phyloP scores from a whole-genome alignment of 2,329 filamentous ascomycete species.

The Nemania bipapillata region DNA sequence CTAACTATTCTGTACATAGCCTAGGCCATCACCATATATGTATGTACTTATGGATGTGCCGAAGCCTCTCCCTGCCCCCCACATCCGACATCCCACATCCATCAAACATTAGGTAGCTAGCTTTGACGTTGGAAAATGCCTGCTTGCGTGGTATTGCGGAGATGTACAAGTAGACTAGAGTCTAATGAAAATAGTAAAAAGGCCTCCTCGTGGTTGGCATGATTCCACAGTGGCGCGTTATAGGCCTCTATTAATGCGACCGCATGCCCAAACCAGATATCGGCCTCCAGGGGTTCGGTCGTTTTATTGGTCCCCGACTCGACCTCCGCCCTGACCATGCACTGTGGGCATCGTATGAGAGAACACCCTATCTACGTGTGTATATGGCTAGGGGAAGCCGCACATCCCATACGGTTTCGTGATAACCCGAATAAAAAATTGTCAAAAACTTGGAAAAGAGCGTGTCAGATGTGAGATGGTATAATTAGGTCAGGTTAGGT shows the following conservation, averaged over 20 bases:
- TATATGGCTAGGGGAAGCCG: not conserved
- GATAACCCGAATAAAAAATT: too few relatives aligned
- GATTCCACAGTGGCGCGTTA: conserved; percentile 9
- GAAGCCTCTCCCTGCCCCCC: not conserved
- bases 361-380: not conserved
- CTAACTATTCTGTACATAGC: too few relatives aligned
- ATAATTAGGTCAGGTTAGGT: not conserved
- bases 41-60: not conserved
- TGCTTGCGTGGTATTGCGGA: not conserved
- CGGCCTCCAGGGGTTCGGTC: not conserved
- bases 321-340: not conserved
- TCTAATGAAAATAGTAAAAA: not conserved
- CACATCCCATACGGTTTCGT: too few relatives aligned
- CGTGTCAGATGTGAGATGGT: not conserved
- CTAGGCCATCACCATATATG: too few relatives aligned
- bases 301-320: not conserved
- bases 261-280: not conserved
- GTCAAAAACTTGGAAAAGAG: too few relatives aligned
- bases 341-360: not conserved
- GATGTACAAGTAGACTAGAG: too few relatives aligned
- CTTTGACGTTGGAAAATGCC: not conserved
- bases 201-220: not conserved
- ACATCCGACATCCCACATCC: too few relatives aligned
- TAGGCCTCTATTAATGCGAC: not conserved
- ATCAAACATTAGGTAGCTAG: not conserved